Evolutionary conservation across 2,329 filamentous ascomycete species (phyloP), one percentile per base, ranked within the genome.

Genomic region (Fusarium mangiferae): DNA sequence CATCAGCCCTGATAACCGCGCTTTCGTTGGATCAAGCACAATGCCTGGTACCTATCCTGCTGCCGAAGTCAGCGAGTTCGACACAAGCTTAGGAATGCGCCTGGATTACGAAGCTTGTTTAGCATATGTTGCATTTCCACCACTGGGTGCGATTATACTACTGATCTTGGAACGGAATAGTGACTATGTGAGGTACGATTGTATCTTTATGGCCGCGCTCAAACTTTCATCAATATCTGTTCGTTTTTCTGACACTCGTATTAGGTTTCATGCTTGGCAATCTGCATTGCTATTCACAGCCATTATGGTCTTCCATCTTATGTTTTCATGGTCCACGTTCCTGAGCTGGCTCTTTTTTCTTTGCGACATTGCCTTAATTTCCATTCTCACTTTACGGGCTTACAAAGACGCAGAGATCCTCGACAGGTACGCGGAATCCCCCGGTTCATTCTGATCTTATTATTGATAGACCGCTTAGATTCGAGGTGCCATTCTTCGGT

Each of bases 251-350:
- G 63, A 78, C 41, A 20, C 17, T 35, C 44, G 24, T 20, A 24
- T n/a, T 75, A 96, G 94, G 73, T 98, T 98, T 77, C 96, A 99
- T 82, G 96, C 96, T 13, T 99, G 96, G 96, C 96, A 99, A 84
- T 94, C 93, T 12, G 92, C 92, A 73, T 86, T 98, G 78, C 83
- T 97, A 7, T 98, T 98, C 82, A 92, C 93, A 1, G 89, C 89
- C 55, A 79, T 90, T 66, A 90, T 95, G 82, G 83, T 97, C 58
- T 76, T 98, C 30, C 96, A 98, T 80, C 87, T 98, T 42, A 84
- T 98, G 46, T 92, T 98, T 82, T 92, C 91, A 18, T 98, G 94
- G 93, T 96, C 94, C 30, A 88, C 86, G 4, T 91, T 97, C 62
- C 85, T 98, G 5, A 95, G 93, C 70, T 98, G 94, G 93, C 81